phyloP scores from a whole-genome alignment of 2,329 filamentous ascomycete genomes.

The Venturia asperata region DNA sequence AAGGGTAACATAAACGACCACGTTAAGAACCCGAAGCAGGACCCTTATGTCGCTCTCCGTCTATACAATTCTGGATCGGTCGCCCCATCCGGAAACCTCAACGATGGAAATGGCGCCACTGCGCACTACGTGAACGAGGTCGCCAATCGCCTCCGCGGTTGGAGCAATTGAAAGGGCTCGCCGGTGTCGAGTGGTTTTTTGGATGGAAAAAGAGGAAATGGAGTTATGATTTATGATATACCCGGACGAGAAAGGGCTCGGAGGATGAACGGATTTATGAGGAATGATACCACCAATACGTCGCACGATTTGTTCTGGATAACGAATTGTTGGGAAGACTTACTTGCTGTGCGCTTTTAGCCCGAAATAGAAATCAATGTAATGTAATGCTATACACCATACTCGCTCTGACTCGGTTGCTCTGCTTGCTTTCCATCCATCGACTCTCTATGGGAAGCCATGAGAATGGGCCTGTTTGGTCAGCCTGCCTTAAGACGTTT shows the following conservation, averaged over 20 bases:
- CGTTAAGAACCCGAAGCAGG: not conserved
- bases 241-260: not conserved
- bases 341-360: not conserved
- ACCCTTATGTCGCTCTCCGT: not conserved
- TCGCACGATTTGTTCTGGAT: not conserved
- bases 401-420: not conserved
- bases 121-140: not conserved
- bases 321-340: not conserved
- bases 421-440: not conserved
- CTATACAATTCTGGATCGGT: slow-evolving; percentile 6
- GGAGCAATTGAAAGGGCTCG: not conserved
- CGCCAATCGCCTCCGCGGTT: not conserved
- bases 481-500: too few relatives aligned
- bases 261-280: not conserved
- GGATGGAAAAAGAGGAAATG: not conserved
- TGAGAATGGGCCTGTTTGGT: too few relatives aligned
- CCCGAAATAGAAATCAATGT: not conserved
- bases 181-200: not conserved
- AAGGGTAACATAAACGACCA: not conserved
- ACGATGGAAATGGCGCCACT: not conserved
- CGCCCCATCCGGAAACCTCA: not conserved
- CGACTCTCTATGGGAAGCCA: not conserved
- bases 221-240: not conserved
- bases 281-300: not conserved
- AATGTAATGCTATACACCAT: not conserved